Conservation (phyloP, 768 basidiomycete genomes). For the Rhodotorula kratochvilovae region DNA sequence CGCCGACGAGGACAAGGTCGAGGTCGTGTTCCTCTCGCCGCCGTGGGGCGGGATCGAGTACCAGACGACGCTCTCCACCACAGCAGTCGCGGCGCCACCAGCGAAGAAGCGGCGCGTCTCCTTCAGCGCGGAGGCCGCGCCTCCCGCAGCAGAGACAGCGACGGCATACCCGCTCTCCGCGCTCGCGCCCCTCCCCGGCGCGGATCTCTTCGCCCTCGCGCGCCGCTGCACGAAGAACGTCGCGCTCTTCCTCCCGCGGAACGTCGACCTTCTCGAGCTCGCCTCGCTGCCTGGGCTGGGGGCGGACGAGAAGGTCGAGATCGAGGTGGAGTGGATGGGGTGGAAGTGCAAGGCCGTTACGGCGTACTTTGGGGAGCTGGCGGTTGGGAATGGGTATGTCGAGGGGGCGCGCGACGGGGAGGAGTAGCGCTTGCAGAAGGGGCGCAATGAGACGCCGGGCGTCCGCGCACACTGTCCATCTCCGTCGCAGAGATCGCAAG, state of each 20-base stretch:
- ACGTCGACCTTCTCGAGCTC: conserved; percentile 69
- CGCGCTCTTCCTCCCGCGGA: conserved; percentile 84
- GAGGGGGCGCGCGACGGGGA: too few relatives aligned
- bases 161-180: conserved; percentile 61
- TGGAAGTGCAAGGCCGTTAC: conserved; percentile 87
- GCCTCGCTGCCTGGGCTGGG: conserved; percentile 49
- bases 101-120: not conserved
- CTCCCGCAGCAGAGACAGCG: not conserved
- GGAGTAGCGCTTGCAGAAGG: not conserved
- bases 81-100: not conserved
- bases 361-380: conserved; percentile 71
- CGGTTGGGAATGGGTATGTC: conserved; percentile 43
- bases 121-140: not conserved
- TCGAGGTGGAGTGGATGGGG: conserved; percentile 97
- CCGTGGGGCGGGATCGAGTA: conserved; percentile 45
- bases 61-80: not conserved
- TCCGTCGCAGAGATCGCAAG: too few relatives aligned
- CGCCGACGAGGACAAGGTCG: conserved; percentile 26
- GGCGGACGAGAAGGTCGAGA: conserved; percentile 62
- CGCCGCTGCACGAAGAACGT: conserved; percentile 70
- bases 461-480: too few relatives aligned
- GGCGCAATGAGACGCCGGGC: too few relatives aligned
- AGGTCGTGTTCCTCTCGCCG: conserved; percentile 42
- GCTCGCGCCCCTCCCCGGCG: conserved; percentile 75
- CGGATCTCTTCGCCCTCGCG: conserved; percentile 71